A percentile compares a stretch with the other conserved stretches of the same genome.
phyloP scores from a whole-genome alignment of 2,329 filamentous ascomycete genomes.

The Cucurbitaria berberidis region DNA sequence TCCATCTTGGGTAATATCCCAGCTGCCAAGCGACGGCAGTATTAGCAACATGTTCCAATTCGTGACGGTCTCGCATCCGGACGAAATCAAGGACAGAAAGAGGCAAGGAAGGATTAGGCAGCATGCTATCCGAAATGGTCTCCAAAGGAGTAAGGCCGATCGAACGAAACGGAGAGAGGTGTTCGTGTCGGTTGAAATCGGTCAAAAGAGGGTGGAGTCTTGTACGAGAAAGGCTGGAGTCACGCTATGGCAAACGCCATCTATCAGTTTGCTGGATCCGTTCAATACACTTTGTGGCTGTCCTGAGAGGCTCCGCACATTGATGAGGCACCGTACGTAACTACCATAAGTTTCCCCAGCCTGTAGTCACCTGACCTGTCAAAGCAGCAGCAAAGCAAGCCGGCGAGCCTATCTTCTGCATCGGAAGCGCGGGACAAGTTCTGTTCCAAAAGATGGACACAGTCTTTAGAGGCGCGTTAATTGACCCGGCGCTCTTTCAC shows the following conservation, averaged over 20 bases:
- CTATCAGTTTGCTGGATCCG: conserved; percentile 16
- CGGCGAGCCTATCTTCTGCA: conserved; percentile 18
- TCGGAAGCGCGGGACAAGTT: conserved; percentile 14
- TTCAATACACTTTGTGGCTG: conserved; percentile 19
- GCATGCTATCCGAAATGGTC: conserved; percentile 20
- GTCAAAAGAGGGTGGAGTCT: not conserved
- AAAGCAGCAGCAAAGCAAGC: conserved; percentile 13
- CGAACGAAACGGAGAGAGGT: conserved; percentile 9
- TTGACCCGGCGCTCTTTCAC: conserved; percentile 24
- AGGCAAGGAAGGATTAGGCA: conserved; percentile 10
- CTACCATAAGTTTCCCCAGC: not conserved
- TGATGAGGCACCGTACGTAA: conserved; percentile 19
- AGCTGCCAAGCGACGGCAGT: not conserved
- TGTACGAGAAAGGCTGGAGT: no score
- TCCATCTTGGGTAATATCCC: not conserved
- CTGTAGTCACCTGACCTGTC: not conserved
- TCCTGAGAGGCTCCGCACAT: conserved; percentile 14
- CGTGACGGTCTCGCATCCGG: conserved; percentile 17
- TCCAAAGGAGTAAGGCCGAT: conserved; percentile 11
- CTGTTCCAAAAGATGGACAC: conserved; percentile 24
- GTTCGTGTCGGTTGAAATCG: conserved; percentile 13
- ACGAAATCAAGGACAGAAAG: conserved; percentile 12
- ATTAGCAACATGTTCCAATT: conserved; percentile 17
- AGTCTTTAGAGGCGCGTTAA: conserved; percentile 21
- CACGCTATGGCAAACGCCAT: conserved; percentile 5